Percentiles rank a stretch among this genome's conserved stretches.
Conservation (phyloP, 1,284 basidiomycete species). For the Pyrrhoderma noxium region DNA sequence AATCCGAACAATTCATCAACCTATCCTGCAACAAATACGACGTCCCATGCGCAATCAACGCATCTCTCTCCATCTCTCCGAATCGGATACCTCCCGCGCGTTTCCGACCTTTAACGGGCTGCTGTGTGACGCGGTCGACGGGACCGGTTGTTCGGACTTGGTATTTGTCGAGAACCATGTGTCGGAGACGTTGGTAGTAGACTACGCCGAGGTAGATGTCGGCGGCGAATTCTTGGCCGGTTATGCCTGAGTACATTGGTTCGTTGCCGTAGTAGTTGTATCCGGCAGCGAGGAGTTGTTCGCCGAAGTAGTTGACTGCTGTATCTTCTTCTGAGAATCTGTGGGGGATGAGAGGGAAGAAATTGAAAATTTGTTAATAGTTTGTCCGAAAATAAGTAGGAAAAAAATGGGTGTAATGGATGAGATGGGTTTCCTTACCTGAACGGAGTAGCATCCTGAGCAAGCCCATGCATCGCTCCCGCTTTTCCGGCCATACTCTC, state of each 20-base stretch:
- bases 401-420: constrained; percentile 1
- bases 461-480: constrained; percentile 95
- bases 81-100: constrained; percentile 98
- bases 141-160: constrained; percentile 98
- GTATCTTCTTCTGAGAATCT: constrained; percentile 96
- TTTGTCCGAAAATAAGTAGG: background rate
- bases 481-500: constrained; percentile 99
- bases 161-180: constrained; percentile 99
- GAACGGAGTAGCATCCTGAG: constrained; percentile 98
- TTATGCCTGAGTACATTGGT: constrained; percentile 99
- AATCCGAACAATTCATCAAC: constrained; percentile 99
- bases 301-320: constrained; percentile 94
- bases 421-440: constrained; percentile 55
- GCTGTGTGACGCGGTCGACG: constrained; percentile 91
- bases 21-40: constrained; percentile 97
- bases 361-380: constrained; percentile 11
- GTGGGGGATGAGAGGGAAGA: constrained; percentile 16
- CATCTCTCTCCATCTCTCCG: constrained; percentile 99
- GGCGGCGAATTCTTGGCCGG: constrained; percentile 95
- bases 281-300: constrained; percentile 88
- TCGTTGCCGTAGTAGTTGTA: constrained; percentile 99
- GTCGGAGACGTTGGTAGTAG: constrained; percentile 96
- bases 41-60: constrained; percentile 96
- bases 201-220: constrained; percentile 99
- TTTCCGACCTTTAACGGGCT: constrained; percentile 99